Evolutionary conservation across 345 rosid species (phyloP), one percentile per base, ranked within the genome.

Genomic region (Passiflora organensis): DNA sequence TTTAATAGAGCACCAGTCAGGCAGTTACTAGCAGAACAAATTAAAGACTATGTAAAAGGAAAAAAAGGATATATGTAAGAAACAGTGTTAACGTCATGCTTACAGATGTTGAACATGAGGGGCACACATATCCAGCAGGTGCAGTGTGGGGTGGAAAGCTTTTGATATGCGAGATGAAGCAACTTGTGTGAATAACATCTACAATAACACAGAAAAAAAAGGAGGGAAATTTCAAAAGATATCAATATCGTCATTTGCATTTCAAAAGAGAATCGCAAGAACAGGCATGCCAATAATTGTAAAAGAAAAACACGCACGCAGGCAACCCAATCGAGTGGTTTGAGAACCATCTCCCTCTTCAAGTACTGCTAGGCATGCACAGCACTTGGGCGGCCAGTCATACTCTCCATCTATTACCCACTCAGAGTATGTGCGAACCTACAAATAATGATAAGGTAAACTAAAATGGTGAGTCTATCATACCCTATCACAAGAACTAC

Each of bases 331-430:
- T 53, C 99, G 89, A 53, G 91, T 94, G 66, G 83, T 91, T 72
- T 77, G 82, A 32, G 76, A 72, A 60, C 73, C 80, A 47, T 52
- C 58, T 59, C 78, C 91, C 69, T 89, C 97, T 34, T 82, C 89
- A 60, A 94, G 82, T 6, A 68, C 66, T 59, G 65, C 72, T 71
- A 78, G 91, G 73, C 99, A 94, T 12, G 75, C 76, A 70, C 96
- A 88, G 76, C 98, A 91, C 67, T 79, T 88, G 12, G 82, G 76
- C 60, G 98, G 96, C 90, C 95, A 89, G 51, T 94, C 97, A 71
- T 94, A 89, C 67, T 85, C 99, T 63, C 90, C 99, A 70, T 94
- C 99, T 73, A 87, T 94, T 58, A 94, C 99, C 97, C 99, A 94
- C 55, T 94, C 99, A 10, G 99, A 94, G 81, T 94, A 94, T 13